Evolutionary conservation across 768 basidiomycete species (phyloP).

Genomic region (Lactifluus subvellereus): DNA sequence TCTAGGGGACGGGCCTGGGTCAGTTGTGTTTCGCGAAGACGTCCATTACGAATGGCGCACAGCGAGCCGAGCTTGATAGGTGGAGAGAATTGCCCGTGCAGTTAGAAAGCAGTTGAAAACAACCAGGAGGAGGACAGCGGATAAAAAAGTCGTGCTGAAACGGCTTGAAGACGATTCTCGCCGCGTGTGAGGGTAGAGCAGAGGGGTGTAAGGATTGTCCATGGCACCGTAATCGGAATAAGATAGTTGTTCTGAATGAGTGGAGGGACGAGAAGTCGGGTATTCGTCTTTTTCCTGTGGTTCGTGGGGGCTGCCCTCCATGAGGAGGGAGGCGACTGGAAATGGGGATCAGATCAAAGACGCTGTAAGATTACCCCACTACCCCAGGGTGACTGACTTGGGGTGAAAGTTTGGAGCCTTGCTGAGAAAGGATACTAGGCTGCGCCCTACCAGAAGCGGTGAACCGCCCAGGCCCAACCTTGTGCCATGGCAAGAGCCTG

Average conservation of each 20-base stretch:
- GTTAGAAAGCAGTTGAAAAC: slow-evolving; percentile 1
- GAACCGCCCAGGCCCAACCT: too few species aligned
- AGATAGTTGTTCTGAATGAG: background rate
- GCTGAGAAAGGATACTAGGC: background rate
- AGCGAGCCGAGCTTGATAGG: background rate
- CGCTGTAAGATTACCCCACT: background rate
- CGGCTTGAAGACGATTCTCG: background rate
- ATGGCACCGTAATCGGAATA: background rate
- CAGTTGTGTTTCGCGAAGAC: background rate
- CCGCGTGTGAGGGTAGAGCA: background rate
- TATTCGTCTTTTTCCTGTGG: background rate
- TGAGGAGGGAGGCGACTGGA: background rate
- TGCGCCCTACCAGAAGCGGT: background rate
- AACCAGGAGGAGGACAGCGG: background rate
- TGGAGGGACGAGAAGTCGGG: background rate
- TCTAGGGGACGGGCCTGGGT: background rate
- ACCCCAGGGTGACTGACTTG: background rate
- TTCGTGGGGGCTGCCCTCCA: background rate
- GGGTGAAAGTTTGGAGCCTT: background rate
- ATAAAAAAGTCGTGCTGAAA: background rate
- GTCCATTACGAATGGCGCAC: background rate
- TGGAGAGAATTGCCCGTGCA: background rate
- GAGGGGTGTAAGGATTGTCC: slow-evolving; percentile 1
- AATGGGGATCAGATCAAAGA: background rate
- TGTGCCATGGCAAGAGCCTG: too few species aligned